phyloP scores from a whole-genome alignment of 2,329 filamentous ascomycete genomes.

The Emericellopsis cladophorae region DNA sequence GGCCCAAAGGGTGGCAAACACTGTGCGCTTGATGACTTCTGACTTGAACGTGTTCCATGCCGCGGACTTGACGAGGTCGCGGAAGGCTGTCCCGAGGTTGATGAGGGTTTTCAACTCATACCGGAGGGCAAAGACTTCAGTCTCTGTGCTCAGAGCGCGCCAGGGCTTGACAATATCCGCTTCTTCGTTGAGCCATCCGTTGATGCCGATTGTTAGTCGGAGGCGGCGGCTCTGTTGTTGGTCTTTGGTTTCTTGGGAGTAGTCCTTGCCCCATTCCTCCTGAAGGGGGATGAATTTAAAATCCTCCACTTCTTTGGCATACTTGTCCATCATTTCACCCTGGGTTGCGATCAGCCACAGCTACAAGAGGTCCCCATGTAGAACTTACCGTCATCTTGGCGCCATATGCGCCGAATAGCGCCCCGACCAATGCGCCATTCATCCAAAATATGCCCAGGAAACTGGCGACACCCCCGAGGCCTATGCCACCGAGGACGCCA shows the following conservation, averaged over 20 bases:
- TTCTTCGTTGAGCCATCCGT: constrained; percentile 69
- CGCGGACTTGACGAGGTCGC: constrained; percentile 57
- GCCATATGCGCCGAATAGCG: constrained; percentile 81
- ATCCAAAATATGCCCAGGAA: constrained; percentile 80
- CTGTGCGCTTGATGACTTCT: constrained; percentile 62
- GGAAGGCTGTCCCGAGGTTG: constrained; percentile 61
- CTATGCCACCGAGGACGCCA: constrained; percentile 72
- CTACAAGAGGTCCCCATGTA: too few relatives aligned
- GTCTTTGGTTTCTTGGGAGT: constrained; percentile 6
- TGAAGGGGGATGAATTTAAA: constrained; percentile 65
- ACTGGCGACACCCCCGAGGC: constrained; percentile 72
- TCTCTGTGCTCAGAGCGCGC: constrained; percentile 56
- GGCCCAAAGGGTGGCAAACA: constrained; percentile 54
- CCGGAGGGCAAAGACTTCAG: constrained; percentile 73
- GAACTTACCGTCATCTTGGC: constrained; percentile 50
- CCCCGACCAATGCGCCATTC: constrained; percentile 73
- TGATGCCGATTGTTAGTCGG: constrained; percentile 74
- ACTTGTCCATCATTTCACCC: constrained; percentile 77
- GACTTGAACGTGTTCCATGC: constrained; percentile 64
- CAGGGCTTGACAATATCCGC: constrained; percentile 71
- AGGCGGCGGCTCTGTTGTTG: constrained; percentile 35
- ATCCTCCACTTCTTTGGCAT: constrained; percentile 78
- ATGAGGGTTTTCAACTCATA: constrained; percentile 73
- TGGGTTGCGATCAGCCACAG: constrained; percentile 5
- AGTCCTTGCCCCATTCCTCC: constrained; percentile 19